Evolutionary conservation across 345 rosid species (phyloP).

Genomic region (Rhodomyrtus tomentosa): DNA sequence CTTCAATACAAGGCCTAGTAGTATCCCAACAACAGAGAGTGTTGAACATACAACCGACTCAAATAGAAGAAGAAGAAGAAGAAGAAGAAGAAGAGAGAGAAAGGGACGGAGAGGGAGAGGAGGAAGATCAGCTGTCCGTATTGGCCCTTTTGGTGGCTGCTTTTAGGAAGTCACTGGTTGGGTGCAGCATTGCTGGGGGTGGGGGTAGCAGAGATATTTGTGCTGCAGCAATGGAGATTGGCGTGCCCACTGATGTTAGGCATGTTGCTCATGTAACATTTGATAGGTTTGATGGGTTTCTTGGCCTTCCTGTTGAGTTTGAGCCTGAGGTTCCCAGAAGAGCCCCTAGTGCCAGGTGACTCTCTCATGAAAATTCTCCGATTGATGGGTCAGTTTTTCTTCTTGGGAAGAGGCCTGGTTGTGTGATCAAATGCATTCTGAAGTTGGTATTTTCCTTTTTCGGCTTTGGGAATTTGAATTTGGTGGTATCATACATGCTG

Average conservation of each 20-base stretch:
- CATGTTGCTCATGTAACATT: constrained; percentile 99
- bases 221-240: constrained; percentile 69
- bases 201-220: constrained; percentile 34
- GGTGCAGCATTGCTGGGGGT: constrained; percentile 43
- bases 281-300: constrained; percentile 95
- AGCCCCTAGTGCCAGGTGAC: constrained; percentile 92
- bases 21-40: background rate
- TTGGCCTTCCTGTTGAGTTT: constrained; percentile 95
- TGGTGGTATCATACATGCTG: background rate
- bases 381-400: background rate
- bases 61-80: constrained; percentile 13
- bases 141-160: constrained; percentile 56
- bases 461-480: background rate
- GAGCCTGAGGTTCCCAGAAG: constrained; percentile 94
- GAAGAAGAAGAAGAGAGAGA: constrained; percentile 5
- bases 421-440: background rate
- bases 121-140: constrained; percentile 50
- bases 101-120: constrained; percentile 16
- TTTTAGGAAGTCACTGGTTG: constrained; percentile 65
- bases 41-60: background rate
- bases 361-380: background rate
- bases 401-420: background rate
- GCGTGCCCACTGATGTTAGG: constrained; percentile 83
- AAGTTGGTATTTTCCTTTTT: background rate
- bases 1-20: background rate